Evolutionary conservation across 1,139 yeast species (phyloP).

Genomic region (Saccharomyces uvarum): DNA sequence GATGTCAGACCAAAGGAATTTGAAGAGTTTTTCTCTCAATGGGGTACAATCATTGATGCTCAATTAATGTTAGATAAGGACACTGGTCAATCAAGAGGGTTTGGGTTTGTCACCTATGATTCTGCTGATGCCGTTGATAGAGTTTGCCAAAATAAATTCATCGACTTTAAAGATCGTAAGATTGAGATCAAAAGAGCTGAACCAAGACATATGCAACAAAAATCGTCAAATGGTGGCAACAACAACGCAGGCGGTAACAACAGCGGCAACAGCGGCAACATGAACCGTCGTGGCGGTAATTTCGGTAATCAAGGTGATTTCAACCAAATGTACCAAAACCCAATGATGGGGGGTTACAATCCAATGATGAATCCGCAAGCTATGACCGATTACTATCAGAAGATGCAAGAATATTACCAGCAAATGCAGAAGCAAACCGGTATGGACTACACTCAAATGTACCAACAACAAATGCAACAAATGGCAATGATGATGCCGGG

Average conservation of each 20-base stretch:
- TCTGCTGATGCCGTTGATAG: slow-evolving; percentile 92
- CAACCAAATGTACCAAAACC: slow-evolving; percentile 29
- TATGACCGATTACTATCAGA: slow-evolving; percentile 81
- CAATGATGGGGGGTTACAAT: slow-evolving; percentile 48
- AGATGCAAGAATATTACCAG: slow-evolving; percentile 71
- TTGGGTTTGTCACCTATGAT: slow-evolving; percentile 95
- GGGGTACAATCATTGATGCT: slow-evolving; percentile 92
- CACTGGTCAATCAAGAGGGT: slow-evolving; percentile 95
- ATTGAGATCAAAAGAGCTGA: slow-evolving; percentile 98
- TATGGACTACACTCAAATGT: slow-evolving; percentile 33
- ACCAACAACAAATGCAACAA: slow-evolving; percentile 41
- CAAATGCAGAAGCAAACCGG: slow-evolving; percentile 49
- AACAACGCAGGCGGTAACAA: slow-evolving; percentile 19
- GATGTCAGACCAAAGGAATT: slow-evolving; percentile 92
- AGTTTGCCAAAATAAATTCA: slow-evolving; percentile 75
- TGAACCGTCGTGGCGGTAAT: slow-evolving; percentile 4
- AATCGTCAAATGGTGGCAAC: slow-evolving; percentile 34
- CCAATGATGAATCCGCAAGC: slow-evolving; percentile 71
- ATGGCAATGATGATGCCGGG: slow-evolving; percentile 47
- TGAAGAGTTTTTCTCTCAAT: slow-evolving; percentile 77
- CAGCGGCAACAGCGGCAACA: slow-evolving; percentile 20
- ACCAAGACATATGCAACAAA: slow-evolving; percentile 61
- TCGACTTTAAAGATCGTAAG: slow-evolving; percentile 78
- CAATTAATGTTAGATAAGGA: slow-evolving; percentile 97
- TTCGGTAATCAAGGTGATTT: slow-evolving; percentile 11